Base-by-base conservation (phyloP, 345 rosid genomes). In the Conringia planisiliqua region DNA sequence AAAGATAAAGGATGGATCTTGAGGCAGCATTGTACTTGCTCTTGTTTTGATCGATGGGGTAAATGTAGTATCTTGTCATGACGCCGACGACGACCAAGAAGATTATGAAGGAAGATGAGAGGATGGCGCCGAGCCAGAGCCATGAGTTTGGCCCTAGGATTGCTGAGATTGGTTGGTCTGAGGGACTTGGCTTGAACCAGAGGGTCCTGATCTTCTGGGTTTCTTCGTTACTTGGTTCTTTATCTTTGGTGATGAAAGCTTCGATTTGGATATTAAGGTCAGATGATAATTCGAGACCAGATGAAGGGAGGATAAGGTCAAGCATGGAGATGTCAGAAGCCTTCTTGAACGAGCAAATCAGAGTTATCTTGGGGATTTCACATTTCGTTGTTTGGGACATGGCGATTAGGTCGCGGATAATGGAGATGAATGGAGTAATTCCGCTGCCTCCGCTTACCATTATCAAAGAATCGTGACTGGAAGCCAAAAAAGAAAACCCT, bases 381-480 rank as follows among this genome's bases (percentile, higher is more conserved):
- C 66, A 26, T 47, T 58, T 7, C 3, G 12, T 32, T 55, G 39
- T 73, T 47, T 71, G 72, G 72, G 75, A 47, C 4, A 55, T 71
- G 58, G 75, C 67, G 43, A 89, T 82, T 17, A 87, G 69, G 39
- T 87, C 95, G 24, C 95, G 82, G 24, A 84, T 86, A 43, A 94
- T 74, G 16, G 97, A 90, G 58, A 91, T 83, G 76, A 89, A 91
- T 8, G 99, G 96, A 33, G 96, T 86, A 3, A 94, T 87, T 16
- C 96, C 95, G 72, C 96, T 94, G 20, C 97, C 97, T 78, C 98
- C 96, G 18, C 96, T 82, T 62, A 91, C 84, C 95, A 90, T 86
- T 54, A 88, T 90, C 18, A 90, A 82, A 14, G 67, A 76, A 11
- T 87, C 94, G 20, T 91, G 87, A 90, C 96, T 92, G 57, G 56